These are phyloP conservation scores for Monosporascus sp. DNA, from an alignment of 2,329 filamentous ascomycete genomes.

Conservation along the genomic window DNA sequence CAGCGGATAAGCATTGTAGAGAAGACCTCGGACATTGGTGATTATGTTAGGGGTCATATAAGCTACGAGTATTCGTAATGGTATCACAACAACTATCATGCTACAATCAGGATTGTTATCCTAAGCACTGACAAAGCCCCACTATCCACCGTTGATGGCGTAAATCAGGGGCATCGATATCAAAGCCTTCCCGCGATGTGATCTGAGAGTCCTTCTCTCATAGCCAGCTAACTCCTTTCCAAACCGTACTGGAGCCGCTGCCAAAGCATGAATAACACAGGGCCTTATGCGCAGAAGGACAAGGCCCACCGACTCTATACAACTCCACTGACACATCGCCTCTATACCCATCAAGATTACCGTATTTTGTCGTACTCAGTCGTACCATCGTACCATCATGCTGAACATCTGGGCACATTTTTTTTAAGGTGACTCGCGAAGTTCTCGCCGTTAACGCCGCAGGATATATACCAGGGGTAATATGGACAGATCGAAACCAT, in stretches of 20 bases:
- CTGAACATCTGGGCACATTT: constrained; percentile 4
- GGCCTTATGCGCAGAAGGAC: not conserved
- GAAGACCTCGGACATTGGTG: too few species aligned
- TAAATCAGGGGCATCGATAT: not conserved
- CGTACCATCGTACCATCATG: constrained; percentile 21
- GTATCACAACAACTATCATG: not conserved
- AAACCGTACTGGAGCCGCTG: not conserved
- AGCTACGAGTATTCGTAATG: not conserved
- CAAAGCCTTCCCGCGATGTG: not conserved
- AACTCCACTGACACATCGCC: constrained; percentile 5
- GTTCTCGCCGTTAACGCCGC: constrained; percentile 10
- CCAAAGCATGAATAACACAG: not conserved
- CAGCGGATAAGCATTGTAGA: too few species aligned
- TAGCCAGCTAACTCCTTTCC: not conserved
- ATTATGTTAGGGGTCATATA: not conserved
- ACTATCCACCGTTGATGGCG: not conserved
- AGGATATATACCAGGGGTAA: constrained; percentile 10
- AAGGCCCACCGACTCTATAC: constrained; percentile 7
- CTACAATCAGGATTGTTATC: not conserved
- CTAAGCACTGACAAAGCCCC: not conserved
- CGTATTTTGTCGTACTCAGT: constrained; percentile 19
- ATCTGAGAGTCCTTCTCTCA: not conserved
- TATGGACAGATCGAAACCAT: not conserved
- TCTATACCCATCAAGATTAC: constrained; percentile 6
- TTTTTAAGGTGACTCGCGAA: not conserved